These are phyloP conservation scores for Epichloe bromicola DNA, from an alignment of 2,329 filamentous ascomycete species.

Conservation along the genomic window DNA sequence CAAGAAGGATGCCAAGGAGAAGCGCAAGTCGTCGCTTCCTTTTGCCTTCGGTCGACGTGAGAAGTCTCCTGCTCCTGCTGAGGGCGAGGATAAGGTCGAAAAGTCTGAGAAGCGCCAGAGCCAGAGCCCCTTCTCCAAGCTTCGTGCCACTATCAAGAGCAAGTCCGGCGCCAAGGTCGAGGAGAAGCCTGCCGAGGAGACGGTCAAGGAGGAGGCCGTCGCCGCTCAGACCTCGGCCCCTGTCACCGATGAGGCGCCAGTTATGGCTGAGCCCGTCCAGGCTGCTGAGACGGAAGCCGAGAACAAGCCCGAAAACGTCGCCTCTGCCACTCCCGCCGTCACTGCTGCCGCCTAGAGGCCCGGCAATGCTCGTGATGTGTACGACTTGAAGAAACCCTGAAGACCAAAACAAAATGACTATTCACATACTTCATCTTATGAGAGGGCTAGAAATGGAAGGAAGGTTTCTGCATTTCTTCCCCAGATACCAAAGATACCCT, in stretches of 20 bases:
- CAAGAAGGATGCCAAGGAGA: constrained; percentile 58
- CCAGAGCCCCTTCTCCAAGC: constrained; percentile 43
- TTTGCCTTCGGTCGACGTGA: constrained; percentile 76
- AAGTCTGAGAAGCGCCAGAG: constrained; percentile 15
- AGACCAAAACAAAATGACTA: constrained; percentile 10
- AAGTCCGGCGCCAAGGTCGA: constrained; percentile 30
- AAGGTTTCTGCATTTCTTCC: constrained; percentile 40
- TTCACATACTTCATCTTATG: constrained; percentile 18
- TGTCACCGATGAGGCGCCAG: constrained; percentile 15
- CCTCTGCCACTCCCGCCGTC: constrained; percentile 32
- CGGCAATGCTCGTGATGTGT: constrained; percentile 12
- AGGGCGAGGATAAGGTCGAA: constrained; percentile 38
- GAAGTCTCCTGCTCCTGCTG: constrained; percentile 41
- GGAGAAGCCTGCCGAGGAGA: constrained; percentile 26
- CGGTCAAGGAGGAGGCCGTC: constrained; percentile 19
- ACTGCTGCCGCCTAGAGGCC: constrained; percentile 37
- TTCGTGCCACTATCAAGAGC: constrained; percentile 43
- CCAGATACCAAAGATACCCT: constrained; percentile 40
- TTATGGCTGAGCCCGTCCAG: constrained; percentile 14
- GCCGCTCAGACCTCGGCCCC: constrained; percentile 16
- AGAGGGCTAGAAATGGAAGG: constrained; percentile 34
- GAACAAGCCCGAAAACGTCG: constrained; percentile 28
- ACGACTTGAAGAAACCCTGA: constrained; percentile 13
- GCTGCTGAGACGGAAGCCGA: constrained; percentile 21
- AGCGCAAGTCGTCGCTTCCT: constrained; percentile 66